Evolutionary conservation across 2,329 filamentous ascomycete genomes (phyloP).

Genomic region (Fusarium torreyae): DNA sequence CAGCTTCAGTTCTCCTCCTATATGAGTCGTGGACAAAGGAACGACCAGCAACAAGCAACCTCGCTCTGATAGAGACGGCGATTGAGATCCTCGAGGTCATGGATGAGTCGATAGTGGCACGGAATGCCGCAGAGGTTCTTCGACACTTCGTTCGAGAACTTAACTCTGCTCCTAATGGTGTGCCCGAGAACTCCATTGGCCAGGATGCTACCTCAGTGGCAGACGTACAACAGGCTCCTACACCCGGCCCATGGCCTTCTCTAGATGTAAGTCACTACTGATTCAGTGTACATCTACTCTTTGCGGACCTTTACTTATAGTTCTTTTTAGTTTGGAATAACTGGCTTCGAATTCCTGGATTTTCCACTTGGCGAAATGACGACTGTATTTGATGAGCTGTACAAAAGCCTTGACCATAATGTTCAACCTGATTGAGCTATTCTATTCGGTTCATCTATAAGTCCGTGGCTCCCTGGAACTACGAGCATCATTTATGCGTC

Average conservation of each 20-base stretch:
- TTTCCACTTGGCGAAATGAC: slow-evolving; percentile 16
- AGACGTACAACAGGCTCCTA: not conserved
- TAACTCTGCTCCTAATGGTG: not conserved
- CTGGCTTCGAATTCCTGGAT: slow-evolving; percentile 12
- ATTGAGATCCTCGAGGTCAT: slow-evolving; percentile 18
- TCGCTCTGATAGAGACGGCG: not conserved
- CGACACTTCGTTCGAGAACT: slow-evolving; percentile 16
- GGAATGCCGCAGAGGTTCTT: slow-evolving; percentile 21
- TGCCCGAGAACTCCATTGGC: not conserved
- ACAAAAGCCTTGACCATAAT: slow-evolving; percentile 8
- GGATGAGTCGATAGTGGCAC: slow-evolving; percentile 21
- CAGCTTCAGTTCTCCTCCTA: slow-evolving; percentile 12
- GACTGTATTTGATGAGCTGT: slow-evolving; percentile 15
- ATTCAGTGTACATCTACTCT: not conserved
- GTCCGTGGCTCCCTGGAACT: too few species aligned
- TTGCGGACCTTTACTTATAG: not conserved
- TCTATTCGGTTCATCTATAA: not conserved
- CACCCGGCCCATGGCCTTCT: slow-evolving; percentile 4
- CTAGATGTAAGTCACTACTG: not conserved
- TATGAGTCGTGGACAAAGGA: slow-evolving; percentile 16
- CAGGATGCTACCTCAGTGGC: not conserved
- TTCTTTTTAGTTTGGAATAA: slow-evolving; percentile 3
- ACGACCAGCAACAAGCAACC: not conserved
- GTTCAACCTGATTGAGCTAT: not conserved
- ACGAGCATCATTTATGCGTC: too few species aligned